Conservation (phyloP, 2,329 filamentous ascomycete species). For the Cordyceps javanica region DNA sequence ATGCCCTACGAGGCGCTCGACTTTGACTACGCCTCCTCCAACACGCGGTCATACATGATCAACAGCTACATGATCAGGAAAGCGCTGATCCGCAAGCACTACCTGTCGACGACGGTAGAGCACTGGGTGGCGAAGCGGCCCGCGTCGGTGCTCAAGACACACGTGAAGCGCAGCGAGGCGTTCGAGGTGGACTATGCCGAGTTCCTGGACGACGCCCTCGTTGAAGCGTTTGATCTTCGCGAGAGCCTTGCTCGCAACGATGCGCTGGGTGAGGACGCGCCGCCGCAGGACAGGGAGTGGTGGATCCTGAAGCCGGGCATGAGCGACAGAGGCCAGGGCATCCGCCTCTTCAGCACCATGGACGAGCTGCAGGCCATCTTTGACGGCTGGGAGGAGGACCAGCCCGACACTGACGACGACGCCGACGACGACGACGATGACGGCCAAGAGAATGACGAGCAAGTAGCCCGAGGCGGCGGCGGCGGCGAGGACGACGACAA, state of each 20-base stretch:
- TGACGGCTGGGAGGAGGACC: constrained; percentile 76
- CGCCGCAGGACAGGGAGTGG: constrained; percentile 59
- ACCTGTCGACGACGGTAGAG: constrained; percentile 74
- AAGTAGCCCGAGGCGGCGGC: constrained; percentile 24
- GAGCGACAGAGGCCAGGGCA: constrained; percentile 93
- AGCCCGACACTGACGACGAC: constrained; percentile 60
- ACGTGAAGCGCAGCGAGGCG: constrained; percentile 72
- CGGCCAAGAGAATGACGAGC: constrained; percentile 23
- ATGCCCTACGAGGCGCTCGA: constrained; percentile 81
- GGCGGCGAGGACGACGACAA: constrained; percentile 25
- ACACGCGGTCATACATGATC: constrained; percentile 55
- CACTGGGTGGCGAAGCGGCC: constrained; percentile 86
- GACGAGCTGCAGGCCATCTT: constrained; percentile 82
- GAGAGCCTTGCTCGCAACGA: constrained; percentile 68
- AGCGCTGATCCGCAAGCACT: constrained; percentile 94
- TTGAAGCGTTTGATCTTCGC: constrained; percentile 82
- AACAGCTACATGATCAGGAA: constrained; percentile 96
- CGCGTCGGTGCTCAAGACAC: constrained; percentile 56
- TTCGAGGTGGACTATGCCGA: constrained; percentile 97
- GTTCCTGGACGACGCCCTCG: constrained; percentile 86
- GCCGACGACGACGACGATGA: constrained; percentile 43
- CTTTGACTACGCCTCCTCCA: constrained; percentile 65
- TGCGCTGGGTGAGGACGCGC: not conserved
- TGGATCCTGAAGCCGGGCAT: constrained; percentile 98
- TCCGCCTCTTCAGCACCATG: constrained; percentile 80